These are phyloP conservation scores for Sisymbrium altissimum DNA, from an alignment of 345 rosid species.

Conservation along the genomic window DNA sequence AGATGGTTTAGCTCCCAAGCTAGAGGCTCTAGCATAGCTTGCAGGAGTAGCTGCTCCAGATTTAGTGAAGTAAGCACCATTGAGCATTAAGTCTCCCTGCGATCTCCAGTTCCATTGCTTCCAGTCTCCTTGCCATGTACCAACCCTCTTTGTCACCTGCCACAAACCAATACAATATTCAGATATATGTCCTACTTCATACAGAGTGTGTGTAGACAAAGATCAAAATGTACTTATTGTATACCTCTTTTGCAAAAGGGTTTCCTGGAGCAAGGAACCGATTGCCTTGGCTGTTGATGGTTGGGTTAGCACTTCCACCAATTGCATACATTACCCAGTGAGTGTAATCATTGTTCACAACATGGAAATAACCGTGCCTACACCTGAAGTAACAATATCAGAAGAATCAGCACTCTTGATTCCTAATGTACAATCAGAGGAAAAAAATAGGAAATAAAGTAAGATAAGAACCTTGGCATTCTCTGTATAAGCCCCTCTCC, in stretches of 20 bases:
- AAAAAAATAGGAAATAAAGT: background rate
- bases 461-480: conserved; percentile 73
- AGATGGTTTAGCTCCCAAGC: conserved; percentile 32
- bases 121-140: conserved; percentile 29
- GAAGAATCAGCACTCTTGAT: background rate
- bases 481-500: conserved; percentile 98
- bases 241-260: conserved; percentile 68
- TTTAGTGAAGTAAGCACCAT: conserved; percentile 56
- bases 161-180: background rate
- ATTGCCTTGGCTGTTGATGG: conserved; percentile 96
- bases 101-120: conserved; percentile 70
- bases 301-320: conserved; percentile 97
- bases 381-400: conserved; percentile 50
- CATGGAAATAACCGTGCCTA: conserved; percentile 94
- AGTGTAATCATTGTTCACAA: conserved; percentile 96
- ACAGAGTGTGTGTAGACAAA: background rate
- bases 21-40: conserved; percentile 61
- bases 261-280: conserved; percentile 82
- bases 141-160: conserved; percentile 60
- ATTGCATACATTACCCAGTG: conserved; percentile 99
- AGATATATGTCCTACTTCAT: background rate
- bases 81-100: conserved; percentile 47
- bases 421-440: background rate
- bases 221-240: background rate
- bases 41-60: conserved; percentile 49